A percentile compares a stretch with the other conserved stretches of the same genome.
Evolutionary conservation across 2,329 filamentous ascomycete genomes (phyloP).

Genomic region (Knufia fluminis): DNA sequence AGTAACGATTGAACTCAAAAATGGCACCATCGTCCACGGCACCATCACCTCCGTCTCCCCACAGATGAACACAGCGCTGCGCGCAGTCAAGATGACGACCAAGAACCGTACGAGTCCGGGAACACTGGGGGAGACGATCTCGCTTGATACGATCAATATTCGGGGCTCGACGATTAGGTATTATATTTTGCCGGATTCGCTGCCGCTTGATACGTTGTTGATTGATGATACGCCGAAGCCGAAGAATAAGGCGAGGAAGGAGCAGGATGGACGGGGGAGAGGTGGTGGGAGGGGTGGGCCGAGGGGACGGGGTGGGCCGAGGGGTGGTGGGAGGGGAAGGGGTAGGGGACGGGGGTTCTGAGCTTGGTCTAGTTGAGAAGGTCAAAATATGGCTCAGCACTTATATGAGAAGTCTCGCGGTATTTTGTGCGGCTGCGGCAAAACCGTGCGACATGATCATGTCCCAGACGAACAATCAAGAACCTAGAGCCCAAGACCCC

Average conservation of each 20-base stretch:
- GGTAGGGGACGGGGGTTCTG: constrained; percentile 44
- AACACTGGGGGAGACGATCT: constrained; percentile 54
- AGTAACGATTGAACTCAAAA: constrained; percentile 96
- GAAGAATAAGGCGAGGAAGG: constrained; percentile 99
- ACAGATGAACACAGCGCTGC: constrained; percentile 96
- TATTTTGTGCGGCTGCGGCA: no score
- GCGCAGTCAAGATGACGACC: constrained; percentile 92
- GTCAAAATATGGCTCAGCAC: neutral
- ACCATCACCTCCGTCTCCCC: constrained; percentile 95
- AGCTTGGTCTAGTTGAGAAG: neutral
- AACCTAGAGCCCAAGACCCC: no score
- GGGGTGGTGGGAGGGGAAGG: constrained; percentile 46
- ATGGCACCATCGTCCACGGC: constrained; percentile 93
- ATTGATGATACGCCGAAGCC: constrained; percentile 97
- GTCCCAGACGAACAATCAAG: no score
- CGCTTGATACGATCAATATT: constrained; percentile 91
- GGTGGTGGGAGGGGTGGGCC: constrained; percentile 39
- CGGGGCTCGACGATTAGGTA: constrained; percentile 94
- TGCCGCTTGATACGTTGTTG: constrained; percentile 88
- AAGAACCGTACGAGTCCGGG: constrained; percentile 52
- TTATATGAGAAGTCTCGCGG: no score
- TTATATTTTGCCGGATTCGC: constrained; percentile 88
- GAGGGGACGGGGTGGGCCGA: constrained; percentile 36
- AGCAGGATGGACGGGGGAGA: constrained; percentile 44
- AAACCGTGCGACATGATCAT: no score